Evolutionary conservation across 108 stramenopile genomes (phyloP), one percentile per base, ranked within the genome.

Genomic region (Cyclotella sp.): DNA sequence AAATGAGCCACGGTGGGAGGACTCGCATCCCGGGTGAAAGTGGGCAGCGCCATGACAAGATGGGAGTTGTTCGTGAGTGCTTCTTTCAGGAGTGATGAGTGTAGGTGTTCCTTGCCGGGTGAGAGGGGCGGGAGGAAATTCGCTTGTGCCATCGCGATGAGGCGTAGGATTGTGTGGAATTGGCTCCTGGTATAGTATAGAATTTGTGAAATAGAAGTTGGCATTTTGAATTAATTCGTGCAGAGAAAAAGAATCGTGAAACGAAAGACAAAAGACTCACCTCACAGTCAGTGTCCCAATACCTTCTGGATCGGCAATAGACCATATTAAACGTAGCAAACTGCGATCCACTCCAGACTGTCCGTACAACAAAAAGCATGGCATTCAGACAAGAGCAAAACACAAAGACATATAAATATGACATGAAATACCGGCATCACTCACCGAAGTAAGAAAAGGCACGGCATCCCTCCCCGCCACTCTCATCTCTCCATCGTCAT

Each of bases 71-170:
- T 26, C 2, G n/a, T 47, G 1, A 82, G 28, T 16, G 62, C 43
- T 11, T 77, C 64, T 51, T 40, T 65, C 61, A 77, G 21, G n/a
- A 49, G 21, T 26, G 12, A 21, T 14, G 45, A 45, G 2, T 62
- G 44, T 19, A 53, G 55, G 12, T 9, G 15, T 15, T 62, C 75
- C 69, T 42, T 27, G 22, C 34, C 44, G 22, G 40, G 45, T 19
- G 64, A 16, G 21, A 72, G 26, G 0, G 65, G 72, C 3, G 72
- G 70, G 41, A 89, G 62, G 22, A 85, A 49, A 42, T 82, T 73
- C 0, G 79, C 68, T 65, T 91, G 90, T 22, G 87, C 88, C 88
- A 91, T 74, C 52, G 90, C 84, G 9, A 89, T 76, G 24, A 89
- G 61, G 19, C 90, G 80, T 22, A 91, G 62, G 39, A 89, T 42